Conservation (phyloP, 176 grass and related monocot species). For the Oryza punctata region DNA sequence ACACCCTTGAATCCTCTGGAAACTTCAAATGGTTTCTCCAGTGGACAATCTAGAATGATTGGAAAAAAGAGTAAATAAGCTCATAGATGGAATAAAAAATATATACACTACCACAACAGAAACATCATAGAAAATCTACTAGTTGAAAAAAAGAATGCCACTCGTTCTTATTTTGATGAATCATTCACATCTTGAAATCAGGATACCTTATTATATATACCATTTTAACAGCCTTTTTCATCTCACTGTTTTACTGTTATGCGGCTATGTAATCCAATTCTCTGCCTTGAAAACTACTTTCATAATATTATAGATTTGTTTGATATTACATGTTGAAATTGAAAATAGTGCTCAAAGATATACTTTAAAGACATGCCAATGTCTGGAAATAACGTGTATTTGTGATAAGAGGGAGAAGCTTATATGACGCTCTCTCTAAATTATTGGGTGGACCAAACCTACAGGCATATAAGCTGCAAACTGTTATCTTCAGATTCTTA, state of each 20-base stretch:
- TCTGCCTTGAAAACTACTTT: neutral
- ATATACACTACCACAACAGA: neutral
- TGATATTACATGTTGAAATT: neutral
- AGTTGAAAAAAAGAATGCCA: neutral
- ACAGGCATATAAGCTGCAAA: neutral
- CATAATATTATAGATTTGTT: neutral
- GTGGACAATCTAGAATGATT: constrained; percentile 79
- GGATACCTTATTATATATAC: neutral
- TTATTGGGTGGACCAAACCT: constrained; percentile 15
- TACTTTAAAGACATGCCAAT: neutral
- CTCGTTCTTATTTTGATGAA: neutral
- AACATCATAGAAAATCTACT: constrained; percentile 1
- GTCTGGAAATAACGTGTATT: neutral
- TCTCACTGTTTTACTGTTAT: neutral
- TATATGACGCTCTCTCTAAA: neutral
- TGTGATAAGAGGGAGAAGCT: neutral
- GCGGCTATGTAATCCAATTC: neutral
- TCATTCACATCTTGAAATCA: neutral
- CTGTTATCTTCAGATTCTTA: constrained; percentile 13
- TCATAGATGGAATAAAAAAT: constrained; percentile 2
- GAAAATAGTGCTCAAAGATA: neutral
- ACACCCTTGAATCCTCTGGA: constrained; percentile 88
- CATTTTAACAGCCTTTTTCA: neutral
- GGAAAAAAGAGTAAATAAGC: neutral
- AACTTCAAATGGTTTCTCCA: constrained; percentile 99